These are phyloP conservation scores for Ettlia oleoabundans DNA, from an alignment of 139 green algal genomes.

Conservation along the genomic window DNA sequence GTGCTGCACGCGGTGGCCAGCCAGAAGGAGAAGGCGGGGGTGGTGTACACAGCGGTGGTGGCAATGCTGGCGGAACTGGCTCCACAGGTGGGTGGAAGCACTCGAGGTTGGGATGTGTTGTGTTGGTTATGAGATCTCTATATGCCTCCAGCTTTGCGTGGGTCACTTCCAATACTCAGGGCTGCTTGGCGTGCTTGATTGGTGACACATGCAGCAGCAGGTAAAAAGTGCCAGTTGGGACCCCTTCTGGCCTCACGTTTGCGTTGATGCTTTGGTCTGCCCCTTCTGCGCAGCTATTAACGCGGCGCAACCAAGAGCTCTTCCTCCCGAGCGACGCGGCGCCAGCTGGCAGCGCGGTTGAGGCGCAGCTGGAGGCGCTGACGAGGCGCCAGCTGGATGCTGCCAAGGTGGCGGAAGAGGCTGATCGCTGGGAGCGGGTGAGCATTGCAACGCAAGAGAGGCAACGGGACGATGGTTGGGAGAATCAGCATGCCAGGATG, in stretches of 20 bases:
- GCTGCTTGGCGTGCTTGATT: too few relatives aligned
- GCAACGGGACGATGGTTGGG: neutral
- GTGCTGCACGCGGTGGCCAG: slow-evolving; percentile 36
- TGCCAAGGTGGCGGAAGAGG: slow-evolving; percentile 17
- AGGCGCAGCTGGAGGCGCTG: slow-evolving; percentile 5
- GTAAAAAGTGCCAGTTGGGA: too few relatives aligned
- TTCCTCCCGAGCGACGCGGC: slow-evolving; percentile 19
- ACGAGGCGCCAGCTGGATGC: slow-evolving; percentile 5
- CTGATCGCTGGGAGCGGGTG: slow-evolving; percentile 16
- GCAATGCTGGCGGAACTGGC: neutral
- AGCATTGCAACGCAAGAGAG: neutral
- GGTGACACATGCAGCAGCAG: too few relatives aligned
- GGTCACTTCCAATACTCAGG: too few relatives aligned
- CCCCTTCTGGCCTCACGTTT: too few relatives aligned
- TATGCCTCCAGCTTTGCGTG: too few relatives aligned
- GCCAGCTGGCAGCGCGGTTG: neutral
- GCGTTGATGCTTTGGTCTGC: too few relatives aligned
- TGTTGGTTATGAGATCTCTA: too few relatives aligned
- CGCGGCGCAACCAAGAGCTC: slow-evolving; percentile 12
- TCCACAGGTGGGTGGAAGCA: neutral
- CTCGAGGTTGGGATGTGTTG: too few relatives aligned
- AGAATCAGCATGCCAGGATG: neutral
- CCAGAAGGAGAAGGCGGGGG: slow-evolving; percentile 6
- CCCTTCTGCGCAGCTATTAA: slow-evolving; percentile 10
- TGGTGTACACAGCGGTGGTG: slow-evolving; percentile 16